phyloP scores from a whole-genome alignment of 2,329 filamentous ascomycete genomes.

The Colletotrichum costaricense region DNA sequence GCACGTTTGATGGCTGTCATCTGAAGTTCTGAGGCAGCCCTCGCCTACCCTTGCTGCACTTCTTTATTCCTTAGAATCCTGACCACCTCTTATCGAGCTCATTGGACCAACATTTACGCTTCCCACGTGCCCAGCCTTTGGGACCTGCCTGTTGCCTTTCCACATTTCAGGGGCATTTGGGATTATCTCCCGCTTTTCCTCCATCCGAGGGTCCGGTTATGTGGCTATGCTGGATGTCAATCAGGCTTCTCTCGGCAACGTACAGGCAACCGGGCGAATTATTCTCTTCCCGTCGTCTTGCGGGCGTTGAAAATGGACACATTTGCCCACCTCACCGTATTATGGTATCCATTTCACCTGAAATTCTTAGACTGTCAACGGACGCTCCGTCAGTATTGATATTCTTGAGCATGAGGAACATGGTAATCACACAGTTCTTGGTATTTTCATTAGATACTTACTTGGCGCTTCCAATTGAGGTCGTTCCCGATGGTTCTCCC shows the following conservation, averaged over 20 bases:
- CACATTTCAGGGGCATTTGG: neutral
- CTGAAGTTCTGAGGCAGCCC: conserved; percentile 3
- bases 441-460: neutral
- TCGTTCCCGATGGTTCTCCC: neutral
- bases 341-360: conserved; percentile 12
- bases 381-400: neutral
- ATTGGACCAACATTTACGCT: neutral
- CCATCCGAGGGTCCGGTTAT: neutral
- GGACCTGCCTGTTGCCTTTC: neutral
- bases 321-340: neutral
- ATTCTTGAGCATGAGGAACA: no score
- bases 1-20: conserved; percentile 7
- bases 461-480: neutral
- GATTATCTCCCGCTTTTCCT: conserved; percentile 7
- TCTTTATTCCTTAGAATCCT: neutral
- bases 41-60: neutral
- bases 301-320: neutral
- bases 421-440: neutral
- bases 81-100: neutral
- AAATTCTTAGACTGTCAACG: neutral
- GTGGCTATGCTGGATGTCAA: conserved; percentile 23
- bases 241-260: conserved; percentile 24
- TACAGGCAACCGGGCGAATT: conserved; percentile 4
- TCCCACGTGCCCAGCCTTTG: conserved; percentile 21
- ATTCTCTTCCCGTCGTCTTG: conserved; percentile 4